Conservation (phyloP, 2,329 filamentous ascomycete genomes). For the Botrytis squamosa region DNA sequence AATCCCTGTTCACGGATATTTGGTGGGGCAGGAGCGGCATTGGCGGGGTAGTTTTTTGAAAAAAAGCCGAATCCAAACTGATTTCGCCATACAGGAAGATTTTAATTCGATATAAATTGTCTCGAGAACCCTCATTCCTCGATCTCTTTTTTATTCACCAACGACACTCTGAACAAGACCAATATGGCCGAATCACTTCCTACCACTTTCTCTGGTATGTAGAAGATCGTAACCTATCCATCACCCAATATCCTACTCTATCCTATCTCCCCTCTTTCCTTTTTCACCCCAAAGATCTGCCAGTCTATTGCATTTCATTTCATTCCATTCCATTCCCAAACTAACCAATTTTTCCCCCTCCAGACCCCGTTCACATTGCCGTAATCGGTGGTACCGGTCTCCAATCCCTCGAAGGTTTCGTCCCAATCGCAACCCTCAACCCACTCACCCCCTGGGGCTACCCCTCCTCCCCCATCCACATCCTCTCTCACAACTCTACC, state of each 20-base stretch:
- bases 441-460: constrained; percentile 84
- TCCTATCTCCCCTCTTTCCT: neutral
- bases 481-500: constrained; percentile 81
- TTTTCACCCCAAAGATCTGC: neutral
- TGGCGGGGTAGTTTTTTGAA: constrained; percentile 11
- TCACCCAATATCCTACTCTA: neutral
- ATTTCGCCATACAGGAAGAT: neutral
- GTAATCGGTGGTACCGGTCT: constrained; percentile 94
- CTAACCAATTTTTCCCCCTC: neutral
- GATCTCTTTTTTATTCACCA: neutral
- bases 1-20: neutral
- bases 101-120: neutral
- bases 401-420: constrained; percentile 81
- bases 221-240: neutral
- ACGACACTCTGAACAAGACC: neutral
- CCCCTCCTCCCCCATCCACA: constrained; percentile 73
- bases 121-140: too few relatives aligned
- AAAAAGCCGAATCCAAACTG: neutral
- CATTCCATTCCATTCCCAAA: neutral
- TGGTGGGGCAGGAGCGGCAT: neutral
- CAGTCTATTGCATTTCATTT: too few relatives aligned
- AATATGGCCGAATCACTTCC: constrained; percentile 20
- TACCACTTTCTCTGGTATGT: constrained; percentile 19
- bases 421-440: constrained; percentile 75
- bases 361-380: constrained; percentile 75